Evolutionary conservation across 2,329 filamentous ascomycete species (phyloP).

Genomic region (Domatiomyces catenatus): DNA sequence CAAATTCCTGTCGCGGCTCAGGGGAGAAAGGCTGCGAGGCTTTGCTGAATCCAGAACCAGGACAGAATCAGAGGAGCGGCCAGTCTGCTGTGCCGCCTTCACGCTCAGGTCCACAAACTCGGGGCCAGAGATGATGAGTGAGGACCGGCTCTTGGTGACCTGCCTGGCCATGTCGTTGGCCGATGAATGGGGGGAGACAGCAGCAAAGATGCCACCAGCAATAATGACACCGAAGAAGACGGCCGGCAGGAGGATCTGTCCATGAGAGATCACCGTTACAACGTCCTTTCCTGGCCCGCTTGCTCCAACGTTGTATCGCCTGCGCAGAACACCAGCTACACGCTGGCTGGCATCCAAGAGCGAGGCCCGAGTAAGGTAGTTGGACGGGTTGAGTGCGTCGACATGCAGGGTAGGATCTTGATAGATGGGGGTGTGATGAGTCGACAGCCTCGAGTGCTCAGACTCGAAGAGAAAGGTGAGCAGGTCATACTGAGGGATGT

Average conservation of each 20-base stretch:
- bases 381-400: constrained; percentile 41
- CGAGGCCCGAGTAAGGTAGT: constrained; percentile 38
- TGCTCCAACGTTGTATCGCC: constrained; percentile 37
- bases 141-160: constrained; percentile 28
- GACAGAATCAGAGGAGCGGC: constrained; percentile 25
- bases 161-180: constrained; percentile 37
- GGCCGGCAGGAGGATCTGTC: constrained; percentile 39
- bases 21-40: constrained; percentile 22
- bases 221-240: constrained; percentile 43
- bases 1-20: constrained; percentile 19
- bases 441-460: constrained; percentile 5
- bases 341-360: constrained; percentile 35
- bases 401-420: constrained; percentile 41
- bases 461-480: constrained; percentile 6
- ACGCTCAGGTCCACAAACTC: constrained; percentile 34
- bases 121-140: constrained; percentile 33
- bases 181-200: constrained; percentile 37
- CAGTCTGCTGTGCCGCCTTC: constrained; percentile 35
- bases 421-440: constrained; percentile 6
- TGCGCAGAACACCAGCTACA: constrained; percentile 42
- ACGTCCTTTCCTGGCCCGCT: constrained; percentile 37
- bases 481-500: constrained; percentile 13
- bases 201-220: constrained; percentile 44
- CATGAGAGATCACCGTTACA: constrained; percentile 41
- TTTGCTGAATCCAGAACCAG: constrained; percentile 34